A percentile compares a stretch with the other conserved stretches of the same genome.
Evolutionary conservation across 2,329 filamentous ascomycete genomes (phyloP).

Genomic region (Claviceps pusilla): DNA sequence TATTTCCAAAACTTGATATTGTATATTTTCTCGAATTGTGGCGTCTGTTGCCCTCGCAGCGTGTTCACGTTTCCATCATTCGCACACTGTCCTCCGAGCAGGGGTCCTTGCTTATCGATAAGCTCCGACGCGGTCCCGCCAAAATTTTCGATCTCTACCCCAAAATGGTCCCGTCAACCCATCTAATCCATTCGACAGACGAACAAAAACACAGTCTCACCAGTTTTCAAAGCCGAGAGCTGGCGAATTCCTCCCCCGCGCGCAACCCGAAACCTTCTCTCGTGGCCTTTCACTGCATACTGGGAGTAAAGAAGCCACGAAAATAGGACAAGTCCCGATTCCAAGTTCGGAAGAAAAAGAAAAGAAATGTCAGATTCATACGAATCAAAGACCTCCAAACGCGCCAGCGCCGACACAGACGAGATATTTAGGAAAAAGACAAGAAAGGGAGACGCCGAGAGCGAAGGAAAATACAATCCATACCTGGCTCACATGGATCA

Average conservation of each 20-base stretch:
- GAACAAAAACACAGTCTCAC: neutral
- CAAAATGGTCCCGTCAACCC: neutral
- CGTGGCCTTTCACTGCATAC: neutral
- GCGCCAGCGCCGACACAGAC: conserved; percentile 29
- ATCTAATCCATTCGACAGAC: neutral
- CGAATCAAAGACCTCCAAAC: conserved; percentile 24
- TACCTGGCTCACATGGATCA: conserved; percentile 86
- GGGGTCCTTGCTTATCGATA: conserved; percentile 19
- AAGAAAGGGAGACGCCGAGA: conserved; percentile 21
- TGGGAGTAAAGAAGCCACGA: neutral
- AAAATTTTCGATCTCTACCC: conserved; percentile 9
- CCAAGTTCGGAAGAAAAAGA: neutral
- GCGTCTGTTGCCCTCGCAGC: neutral
- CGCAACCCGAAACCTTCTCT: conserved; percentile 2
- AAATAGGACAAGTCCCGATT: neutral
- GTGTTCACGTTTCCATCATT: neutral
- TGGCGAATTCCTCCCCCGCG: neutral
- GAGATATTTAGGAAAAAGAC: conserved; percentile 29
- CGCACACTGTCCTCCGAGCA: conserved; percentile 4
- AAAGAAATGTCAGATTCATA: conserved; percentile 23
- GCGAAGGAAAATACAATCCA: conserved; percentile 46
- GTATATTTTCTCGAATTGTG: neutral
- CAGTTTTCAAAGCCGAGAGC: neutral
- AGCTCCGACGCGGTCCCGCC: conserved; percentile 9
- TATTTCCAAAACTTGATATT: neutral